Evolutionary conservation across 306 rosid genomes (phyloP), one percentile per base, ranked within the genome.

Genomic region (Luffa aegyptiaca): DNA sequence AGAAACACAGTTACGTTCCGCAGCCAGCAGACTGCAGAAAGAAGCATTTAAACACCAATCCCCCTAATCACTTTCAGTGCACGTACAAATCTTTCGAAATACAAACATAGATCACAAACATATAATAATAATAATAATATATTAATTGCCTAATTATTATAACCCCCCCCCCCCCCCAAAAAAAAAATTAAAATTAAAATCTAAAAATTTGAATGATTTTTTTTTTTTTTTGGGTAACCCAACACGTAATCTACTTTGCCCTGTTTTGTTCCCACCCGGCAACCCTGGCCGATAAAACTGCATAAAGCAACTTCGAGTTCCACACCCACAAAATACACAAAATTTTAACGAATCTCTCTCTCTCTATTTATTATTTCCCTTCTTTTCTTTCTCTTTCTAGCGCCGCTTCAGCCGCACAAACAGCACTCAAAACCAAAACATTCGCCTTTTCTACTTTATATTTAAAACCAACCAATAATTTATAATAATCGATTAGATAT

Each of bases 341-440:
- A 58, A 8, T 20, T 36, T 14, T 16, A 16, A 65, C 73, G 0
- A 58, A 3, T 18, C 48, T 66, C 48, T 68, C 51, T 62, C 37
- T 61, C 21, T 16, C n/a, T 45, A 45, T 18, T 56, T n/a, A 56
- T 56, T 56, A 18, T 18, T 56, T 56, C 4, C n/a, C n/a, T 53
- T 0, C 5, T 17, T 62, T 1, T 44, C 13, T 45, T 2, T 20
- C 14, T 41, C 16, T 42, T n/a, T 44, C 6, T 41, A 46, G 77
- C 77, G 77, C 77, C 77, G 77, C 76, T 71, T 69, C 75, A 42
- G 77, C 77, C 77, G 77, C 77, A 71, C 77, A 45, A 71, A 71
- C 77, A 21, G 13, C 36, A 71, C 77, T 12, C 11, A 12, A 20
- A 46, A 5, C 41, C 56, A 46, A 71, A 71, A 71, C 77, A 46